Base-by-base conservation (phyloP, 108 stramenopile genomes). In the Phaeodactylum tricornutum region DNA sequence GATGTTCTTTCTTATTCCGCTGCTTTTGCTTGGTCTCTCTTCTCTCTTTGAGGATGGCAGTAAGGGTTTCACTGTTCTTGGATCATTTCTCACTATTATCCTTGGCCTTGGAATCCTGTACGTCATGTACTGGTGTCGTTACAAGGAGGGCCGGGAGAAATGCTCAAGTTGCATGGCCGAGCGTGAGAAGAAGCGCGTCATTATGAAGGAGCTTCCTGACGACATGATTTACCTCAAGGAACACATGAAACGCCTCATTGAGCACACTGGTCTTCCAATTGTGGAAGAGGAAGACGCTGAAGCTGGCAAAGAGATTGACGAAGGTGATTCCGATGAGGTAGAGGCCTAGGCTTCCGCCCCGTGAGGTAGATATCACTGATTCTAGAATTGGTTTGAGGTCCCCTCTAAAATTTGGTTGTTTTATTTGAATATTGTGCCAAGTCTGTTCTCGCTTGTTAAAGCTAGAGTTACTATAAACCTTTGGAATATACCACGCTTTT, bases 61-160 rank as follows among this genome's bases (percentile, higher is more conserved):
- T 6, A 62, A 60, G 57, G 85, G 79, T 37, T 69, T 80, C 34
- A 81, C 71, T 25, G 79, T 70, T 3, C 50, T 87, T 46, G 86
- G 84, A 40, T 51, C 60, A 4, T 55, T 82, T 34, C 4, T 92
- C 21, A 46, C 70, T 28, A 22, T 79, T 22, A 23, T 75, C 24
- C 24, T 85, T 12, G 35, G 49, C 44, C n/a, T 55, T 6, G 21
- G 51, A 23, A 29, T 71, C 26, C 14, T 35, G 24, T 66, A 53
- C 33, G 45, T 62, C 37, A 20, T 26, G 15, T 83, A 37, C 52
- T 75, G 69, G 72, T 70, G 66, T 51, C 30, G 36, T 11, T 64
- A 29, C 63, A 71, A 71, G 39, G 72, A 61, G 38, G 77, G 79
- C 27, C 59, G 32, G 12, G 55, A 19, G 4, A 43, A 29, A 16